Evolutionary conservation across 768 basidiomycete species (phyloP).

Genomic region (Russula sp.): DNA sequence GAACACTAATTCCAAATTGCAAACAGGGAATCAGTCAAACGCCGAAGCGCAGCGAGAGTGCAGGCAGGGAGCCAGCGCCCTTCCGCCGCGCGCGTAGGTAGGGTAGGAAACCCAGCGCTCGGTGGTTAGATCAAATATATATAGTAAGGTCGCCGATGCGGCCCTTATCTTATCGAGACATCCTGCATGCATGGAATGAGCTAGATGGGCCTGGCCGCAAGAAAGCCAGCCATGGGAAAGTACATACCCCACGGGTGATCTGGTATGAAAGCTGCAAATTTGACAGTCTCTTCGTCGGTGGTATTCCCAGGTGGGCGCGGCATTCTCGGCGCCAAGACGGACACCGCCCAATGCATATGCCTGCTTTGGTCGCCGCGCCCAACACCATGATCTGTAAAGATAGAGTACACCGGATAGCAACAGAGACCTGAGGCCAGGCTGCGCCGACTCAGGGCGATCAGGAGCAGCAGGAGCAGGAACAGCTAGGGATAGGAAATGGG

Average conservation of each 20-base stretch:
- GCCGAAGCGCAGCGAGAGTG: constrained; percentile 34
- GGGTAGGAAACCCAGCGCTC: constrained; percentile 30
- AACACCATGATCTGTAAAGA: no score
- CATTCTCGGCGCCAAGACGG: background rate
- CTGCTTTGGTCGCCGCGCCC: constrained; percentile 6
- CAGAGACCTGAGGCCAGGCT: no score
- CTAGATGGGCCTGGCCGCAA: background rate
- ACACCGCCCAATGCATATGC: background rate
- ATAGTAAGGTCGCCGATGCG: constrained; percentile 29
- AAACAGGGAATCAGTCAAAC: constrained; percentile 20
- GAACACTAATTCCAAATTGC: background rate
- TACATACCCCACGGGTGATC: no score
- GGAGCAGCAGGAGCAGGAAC: background rate
- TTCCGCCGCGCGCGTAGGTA: constrained; percentile 36
- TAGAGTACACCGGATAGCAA: no score
- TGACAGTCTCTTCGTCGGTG: constrained; percentile 31
- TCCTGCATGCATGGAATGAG: constrained; percentile 32
- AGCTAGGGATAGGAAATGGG: no score
- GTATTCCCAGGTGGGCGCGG: constrained; percentile 9
- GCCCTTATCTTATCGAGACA: constrained; percentile 30
- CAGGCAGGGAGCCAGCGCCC: constrained; percentile 30
- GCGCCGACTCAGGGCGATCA: background rate
- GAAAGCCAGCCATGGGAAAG: background rate
- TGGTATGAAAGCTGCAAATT: constrained; percentile 32
- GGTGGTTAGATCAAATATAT: constrained; percentile 29